phyloP scores from a whole-genome alignment of 495 filamentous ascomycete species.

The Parathielavia appendiculata region DNA sequence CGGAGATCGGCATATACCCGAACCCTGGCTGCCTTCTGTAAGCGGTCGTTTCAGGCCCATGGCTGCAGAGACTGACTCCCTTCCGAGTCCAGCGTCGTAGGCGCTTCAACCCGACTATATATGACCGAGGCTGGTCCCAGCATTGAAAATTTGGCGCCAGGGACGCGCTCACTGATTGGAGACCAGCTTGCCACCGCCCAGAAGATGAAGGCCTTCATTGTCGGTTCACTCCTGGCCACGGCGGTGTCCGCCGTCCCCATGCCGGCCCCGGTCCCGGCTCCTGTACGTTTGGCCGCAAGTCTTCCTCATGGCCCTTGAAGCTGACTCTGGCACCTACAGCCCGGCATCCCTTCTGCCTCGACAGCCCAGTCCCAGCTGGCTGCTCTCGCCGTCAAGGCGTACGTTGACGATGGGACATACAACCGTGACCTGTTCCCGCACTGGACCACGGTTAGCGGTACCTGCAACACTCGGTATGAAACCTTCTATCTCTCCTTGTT shows the following conservation, averaged over 20 bases:
- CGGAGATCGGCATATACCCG: conserved; percentile 1
- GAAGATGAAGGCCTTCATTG: conserved; percentile 27
- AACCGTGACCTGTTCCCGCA: conserved; percentile 59
- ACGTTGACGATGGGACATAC: conserved; percentile 52
- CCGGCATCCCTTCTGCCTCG: conserved; percentile 54
- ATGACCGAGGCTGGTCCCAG: neutral
- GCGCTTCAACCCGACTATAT: neutral
- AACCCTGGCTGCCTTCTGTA: conserved; percentile 11
- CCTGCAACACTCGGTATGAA: conserved; percentile 49
- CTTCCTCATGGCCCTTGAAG: neutral
- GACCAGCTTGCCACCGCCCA: neutral
- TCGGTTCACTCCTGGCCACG: conserved; percentile 22
- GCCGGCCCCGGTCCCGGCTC: conserved; percentile 33
- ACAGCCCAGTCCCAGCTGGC: conserved; percentile 52
- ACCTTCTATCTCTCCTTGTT: neutral
- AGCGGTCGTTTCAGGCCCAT: neutral
- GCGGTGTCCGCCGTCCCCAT: conserved; percentile 27
- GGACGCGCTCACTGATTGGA: neutral
- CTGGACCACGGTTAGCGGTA: conserved; percentile 59
- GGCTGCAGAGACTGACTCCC: neutral
- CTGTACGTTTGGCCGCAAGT: conserved; percentile 19
- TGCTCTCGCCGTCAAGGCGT: conserved; percentile 48
- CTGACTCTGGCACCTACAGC: conserved; percentile 28
- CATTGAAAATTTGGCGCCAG: neutral
- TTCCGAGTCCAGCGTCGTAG: neutral